Base-by-base conservation (phyloP, 306 rosid genomes). In the Abrus precatorius region DNA sequence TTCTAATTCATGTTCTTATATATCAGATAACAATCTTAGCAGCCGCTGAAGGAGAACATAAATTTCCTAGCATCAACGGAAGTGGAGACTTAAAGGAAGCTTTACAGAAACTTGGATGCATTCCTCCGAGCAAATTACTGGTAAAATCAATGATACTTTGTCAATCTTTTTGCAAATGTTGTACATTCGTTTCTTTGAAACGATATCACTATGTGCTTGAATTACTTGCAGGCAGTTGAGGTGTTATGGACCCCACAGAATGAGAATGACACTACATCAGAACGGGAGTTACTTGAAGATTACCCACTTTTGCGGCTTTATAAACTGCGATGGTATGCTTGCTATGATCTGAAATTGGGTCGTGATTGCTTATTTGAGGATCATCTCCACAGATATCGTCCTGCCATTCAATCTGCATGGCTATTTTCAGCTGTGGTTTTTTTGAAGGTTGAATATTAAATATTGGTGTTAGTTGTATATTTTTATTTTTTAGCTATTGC, bases 241-340 rank as follows among this genome's bases (percentile, higher is more conserved):
- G 99, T 93, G 75, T 81, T 96, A 80, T 96, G 99, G 99, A 96
- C 99, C 34, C 99, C 99, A 4, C 99, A 96, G 85, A 93, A 96
- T 85, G 99, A 96, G 72, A 88, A 87, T n/a, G 99, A 90, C 88
- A 89, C 97, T 6, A 88, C 93, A 38, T 92, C 98, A 0, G 99
- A 96, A 88, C 90, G 97, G 13, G 99, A 90, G 73, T 90, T 93
- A 65, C 99, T 93, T 7, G 98, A 93, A 90, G 99, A 96, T 77
- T 96, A 96, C 85, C 97, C 99, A 5, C 98, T 96, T 75, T 80
- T 96, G 86, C 89, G 98, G 91, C 99, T 80, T 85, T 96, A 79
- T 96, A 85, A 90, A 81, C 85, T 88, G 76, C 87, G 85, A 87
- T 72, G 71, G 62, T 13, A 38, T 55, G 65, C 68, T 52, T 60